Evolutionary conservation across 2,329 filamentous ascomycete species (phyloP).

Genomic region (Hirsutella rhossiliensis): DNA sequence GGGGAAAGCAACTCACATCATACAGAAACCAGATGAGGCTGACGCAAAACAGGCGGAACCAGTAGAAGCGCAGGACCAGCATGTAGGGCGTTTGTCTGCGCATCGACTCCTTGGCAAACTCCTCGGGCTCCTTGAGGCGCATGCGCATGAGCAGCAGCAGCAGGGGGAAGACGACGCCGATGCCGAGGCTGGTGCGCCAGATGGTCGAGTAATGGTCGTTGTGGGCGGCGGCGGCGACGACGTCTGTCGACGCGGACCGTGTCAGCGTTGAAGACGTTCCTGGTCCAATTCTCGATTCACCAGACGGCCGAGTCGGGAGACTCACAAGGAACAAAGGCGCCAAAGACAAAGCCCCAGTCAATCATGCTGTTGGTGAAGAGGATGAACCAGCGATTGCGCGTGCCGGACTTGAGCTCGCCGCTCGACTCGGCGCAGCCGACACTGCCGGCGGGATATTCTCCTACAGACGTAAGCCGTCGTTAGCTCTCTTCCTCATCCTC

Average conservation of each 20-base stretch:
- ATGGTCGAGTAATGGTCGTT: constrained; percentile 57
- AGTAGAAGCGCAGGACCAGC: constrained; percentile 54
- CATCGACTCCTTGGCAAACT: constrained; percentile 63
- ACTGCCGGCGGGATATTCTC: constrained; percentile 72
- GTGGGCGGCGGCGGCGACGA: constrained; percentile 43
- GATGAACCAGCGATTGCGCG: constrained; percentile 84
- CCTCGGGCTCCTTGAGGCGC: constrained; percentile 66
- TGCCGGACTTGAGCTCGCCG: constrained; percentile 67
- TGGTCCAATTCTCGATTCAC: neutral
- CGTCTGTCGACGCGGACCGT: constrained; percentile 14
- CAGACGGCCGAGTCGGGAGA: neutral
- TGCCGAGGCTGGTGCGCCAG: constrained; percentile 71
- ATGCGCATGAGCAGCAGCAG: constrained; percentile 59
- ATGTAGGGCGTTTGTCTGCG: constrained; percentile 42
- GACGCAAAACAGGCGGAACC: constrained; percentile 57
- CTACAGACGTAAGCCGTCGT: constrained; percentile 15
- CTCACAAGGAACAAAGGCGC: constrained; percentile 58
- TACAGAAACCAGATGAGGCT: constrained; percentile 78
- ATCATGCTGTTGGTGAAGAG: constrained; percentile 85
- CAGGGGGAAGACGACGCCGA: constrained; percentile 68
- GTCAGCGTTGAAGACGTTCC: neutral
- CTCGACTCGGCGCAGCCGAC: constrained; percentile 78
- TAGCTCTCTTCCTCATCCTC: too few species aligned
- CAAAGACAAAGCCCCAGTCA: constrained; percentile 70
- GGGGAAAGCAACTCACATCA: constrained; percentile 41